Conservation (phyloP, 2,329 filamentous ascomycete species). For the Neonectria ditissima region DNA sequence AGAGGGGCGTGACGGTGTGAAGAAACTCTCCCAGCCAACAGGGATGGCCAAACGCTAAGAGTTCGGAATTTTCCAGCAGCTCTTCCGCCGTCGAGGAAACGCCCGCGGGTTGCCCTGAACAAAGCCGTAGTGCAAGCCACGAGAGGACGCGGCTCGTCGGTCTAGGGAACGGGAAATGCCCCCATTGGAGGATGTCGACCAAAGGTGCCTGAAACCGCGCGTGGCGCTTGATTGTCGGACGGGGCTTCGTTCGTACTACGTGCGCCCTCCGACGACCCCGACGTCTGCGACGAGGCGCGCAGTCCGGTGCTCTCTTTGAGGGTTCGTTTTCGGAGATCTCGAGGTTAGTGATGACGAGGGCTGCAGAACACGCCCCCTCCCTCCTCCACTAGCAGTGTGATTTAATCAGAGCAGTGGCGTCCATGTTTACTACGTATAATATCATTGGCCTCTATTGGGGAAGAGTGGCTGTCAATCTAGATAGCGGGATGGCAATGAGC, state of each 20-base stretch:
- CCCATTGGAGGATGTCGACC: constrained; percentile 37
- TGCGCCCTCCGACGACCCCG: not conserved
- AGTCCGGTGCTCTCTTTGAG: constrained; percentile 18
- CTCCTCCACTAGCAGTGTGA: not conserved
- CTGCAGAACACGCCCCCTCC: not conserved
- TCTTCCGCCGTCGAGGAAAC: constrained; percentile 27
- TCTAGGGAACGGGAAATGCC: constrained; percentile 36
- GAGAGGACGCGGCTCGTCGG: constrained; percentile 31
- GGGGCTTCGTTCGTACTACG: constrained; percentile 21
- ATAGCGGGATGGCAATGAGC: not conserved
- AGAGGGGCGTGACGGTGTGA: too few species aligned
- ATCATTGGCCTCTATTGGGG: not conserved
- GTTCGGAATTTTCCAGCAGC: constrained; percentile 23
- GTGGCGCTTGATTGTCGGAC: constrained; percentile 39
- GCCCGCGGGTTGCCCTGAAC: constrained; percentile 23
- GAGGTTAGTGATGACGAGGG: not conserved
- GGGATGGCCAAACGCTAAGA: constrained; percentile 24
- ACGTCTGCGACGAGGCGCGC: constrained; percentile 6
- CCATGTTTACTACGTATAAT: not conserved
- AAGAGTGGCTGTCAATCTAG: not conserved
- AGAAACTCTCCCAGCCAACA: constrained; percentile 2
- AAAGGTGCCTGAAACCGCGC: constrained; percentile 44
- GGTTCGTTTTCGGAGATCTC: constrained; percentile 1
- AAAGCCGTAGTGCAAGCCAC: constrained; percentile 35
- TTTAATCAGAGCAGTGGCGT: not conserved